A percentile compares a stretch with the other conserved stretches of the same genome.
phyloP scores from a whole-genome alignment of 2,329 filamentous ascomycete species.

The Graphilbum ipis-grandicollis region DNA sequence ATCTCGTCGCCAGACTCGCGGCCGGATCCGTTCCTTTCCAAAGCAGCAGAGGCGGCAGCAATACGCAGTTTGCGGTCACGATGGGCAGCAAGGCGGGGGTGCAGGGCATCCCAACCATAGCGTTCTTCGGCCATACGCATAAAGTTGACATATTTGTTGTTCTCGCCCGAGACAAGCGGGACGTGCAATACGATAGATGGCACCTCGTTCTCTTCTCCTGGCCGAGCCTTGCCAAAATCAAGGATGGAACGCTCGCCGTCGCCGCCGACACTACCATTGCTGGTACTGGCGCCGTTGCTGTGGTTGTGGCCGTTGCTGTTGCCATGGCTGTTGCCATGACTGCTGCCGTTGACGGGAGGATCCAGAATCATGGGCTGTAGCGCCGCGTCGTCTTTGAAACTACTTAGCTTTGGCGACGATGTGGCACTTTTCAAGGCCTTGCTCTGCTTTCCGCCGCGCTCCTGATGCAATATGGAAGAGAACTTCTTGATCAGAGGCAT shows the following conservation, averaged over 20 bases:
- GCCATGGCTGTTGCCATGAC: no score
- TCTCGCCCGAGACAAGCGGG: constrained; percentile 53
- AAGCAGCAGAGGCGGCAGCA: constrained; percentile 68
- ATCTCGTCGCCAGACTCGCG: constrained; percentile 66
- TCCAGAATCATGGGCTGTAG: constrained; percentile 15
- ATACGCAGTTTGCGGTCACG: constrained; percentile 77
- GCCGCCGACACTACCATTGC: background rate
- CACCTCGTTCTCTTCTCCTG: constrained; percentile 39
- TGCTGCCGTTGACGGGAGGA: constrained; percentile 9
- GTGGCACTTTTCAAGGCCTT: constrained; percentile 16
- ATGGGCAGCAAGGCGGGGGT: constrained; percentile 78
- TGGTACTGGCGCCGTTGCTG: constrained; percentile 10
- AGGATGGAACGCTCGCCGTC: constrained; percentile 35
- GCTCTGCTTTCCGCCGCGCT: constrained; percentile 20
- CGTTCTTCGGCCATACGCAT: constrained; percentile 83
- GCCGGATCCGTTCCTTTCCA: constrained; percentile 58
- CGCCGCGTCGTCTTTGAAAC: constrained; percentile 24
- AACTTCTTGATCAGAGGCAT: constrained; percentile 23
- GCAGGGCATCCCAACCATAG: constrained; percentile 86
- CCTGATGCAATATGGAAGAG: constrained; percentile 26
- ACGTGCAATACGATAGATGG: constrained; percentile 77
- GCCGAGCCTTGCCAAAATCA: constrained; percentile 41
- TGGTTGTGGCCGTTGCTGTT: no score
- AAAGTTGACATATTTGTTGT: constrained; percentile 89
- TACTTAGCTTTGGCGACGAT: constrained; percentile 32